phyloP scores from a whole-genome alignment of 306 rosid species.

The Senna tora region DNA sequence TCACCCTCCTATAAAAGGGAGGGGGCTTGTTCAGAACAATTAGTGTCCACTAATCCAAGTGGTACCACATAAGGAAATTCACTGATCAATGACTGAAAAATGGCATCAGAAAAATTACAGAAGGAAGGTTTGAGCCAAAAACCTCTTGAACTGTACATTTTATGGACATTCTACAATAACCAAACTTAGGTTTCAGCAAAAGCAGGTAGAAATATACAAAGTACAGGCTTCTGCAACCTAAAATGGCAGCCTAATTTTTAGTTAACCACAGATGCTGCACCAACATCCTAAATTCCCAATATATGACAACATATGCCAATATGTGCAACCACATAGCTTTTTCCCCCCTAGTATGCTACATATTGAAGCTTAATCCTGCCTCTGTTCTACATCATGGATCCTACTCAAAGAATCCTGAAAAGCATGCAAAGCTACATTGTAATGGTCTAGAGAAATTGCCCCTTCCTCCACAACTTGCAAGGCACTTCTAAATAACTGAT shows the following conservation, averaged over 20 bases:
- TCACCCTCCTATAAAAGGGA: no score
- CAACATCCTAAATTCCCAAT: no score
- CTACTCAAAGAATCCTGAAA: constrained; percentile 75
- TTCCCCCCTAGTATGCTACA: neutral
- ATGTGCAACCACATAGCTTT: neutral
- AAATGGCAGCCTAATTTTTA: no score
- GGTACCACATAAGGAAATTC: constrained; percentile 1
- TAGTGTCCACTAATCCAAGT: neutral
- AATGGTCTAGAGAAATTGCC: constrained; percentile 71
- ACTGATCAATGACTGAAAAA: constrained; percentile 18
- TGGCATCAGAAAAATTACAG: constrained; percentile 18
- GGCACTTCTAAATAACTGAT: constrained; percentile 72
- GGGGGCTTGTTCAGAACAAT: neutral
- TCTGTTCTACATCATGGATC: constrained; percentile 74
- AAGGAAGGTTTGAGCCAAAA: constrained; percentile 9
- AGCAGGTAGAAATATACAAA: constrained; percentile 38
- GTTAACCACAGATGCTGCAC: no score
- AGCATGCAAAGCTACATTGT: constrained; percentile 74
- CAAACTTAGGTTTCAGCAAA: constrained; percentile 9
- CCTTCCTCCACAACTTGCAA: constrained; percentile 95
- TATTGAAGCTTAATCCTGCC: constrained; percentile 37
- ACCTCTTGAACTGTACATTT: constrained; percentile 36
- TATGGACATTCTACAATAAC: constrained; percentile 27
- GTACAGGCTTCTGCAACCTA: neutral
- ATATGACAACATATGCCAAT: no score